These are phyloP conservation scores for Monosporascus sp. DNA, from an alignment of 2,329 filamentous ascomycete genomes.

Conservation along the genomic window DNA sequence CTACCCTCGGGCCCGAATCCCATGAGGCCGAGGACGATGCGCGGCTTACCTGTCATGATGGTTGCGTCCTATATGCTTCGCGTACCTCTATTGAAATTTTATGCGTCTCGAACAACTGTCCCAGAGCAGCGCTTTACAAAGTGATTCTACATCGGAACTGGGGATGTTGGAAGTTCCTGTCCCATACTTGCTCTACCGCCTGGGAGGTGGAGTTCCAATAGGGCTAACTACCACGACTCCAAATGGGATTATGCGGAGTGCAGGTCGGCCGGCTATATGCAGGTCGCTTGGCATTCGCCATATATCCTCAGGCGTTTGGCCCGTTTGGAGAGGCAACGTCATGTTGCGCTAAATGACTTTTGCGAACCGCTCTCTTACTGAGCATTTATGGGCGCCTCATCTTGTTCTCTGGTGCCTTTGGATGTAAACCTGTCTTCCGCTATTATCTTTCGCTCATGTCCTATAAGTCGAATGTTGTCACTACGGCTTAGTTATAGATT, in stretches of 20 bases:
- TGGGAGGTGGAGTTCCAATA: not conserved
- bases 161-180: not conserved
- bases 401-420: no score
- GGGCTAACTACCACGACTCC: not conserved
- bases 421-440: no score
- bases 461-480: no score
- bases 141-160: not conserved
- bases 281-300: not conserved
- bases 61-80: not conserved
- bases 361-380: not conserved
- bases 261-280: not conserved
- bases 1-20: slow-evolving; percentile 64
- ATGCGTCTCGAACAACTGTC: no score
- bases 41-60: slow-evolving; percentile 42
- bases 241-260: not conserved
- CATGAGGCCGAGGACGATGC: slow-evolving; percentile 79
- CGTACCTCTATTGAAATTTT: no score
- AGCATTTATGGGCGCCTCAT: no score
- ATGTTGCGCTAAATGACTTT: not conserved
- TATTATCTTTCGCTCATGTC: no score
- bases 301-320: not conserved
- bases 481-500: no score
- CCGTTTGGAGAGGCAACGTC: not conserved
- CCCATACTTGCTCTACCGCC: not conserved
- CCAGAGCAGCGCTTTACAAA: no score